These are phyloP conservation scores for Wickerhamiella infanticola DNA, from an alignment of 1,139 yeast genomes.

Conservation along the genomic window DNA sequence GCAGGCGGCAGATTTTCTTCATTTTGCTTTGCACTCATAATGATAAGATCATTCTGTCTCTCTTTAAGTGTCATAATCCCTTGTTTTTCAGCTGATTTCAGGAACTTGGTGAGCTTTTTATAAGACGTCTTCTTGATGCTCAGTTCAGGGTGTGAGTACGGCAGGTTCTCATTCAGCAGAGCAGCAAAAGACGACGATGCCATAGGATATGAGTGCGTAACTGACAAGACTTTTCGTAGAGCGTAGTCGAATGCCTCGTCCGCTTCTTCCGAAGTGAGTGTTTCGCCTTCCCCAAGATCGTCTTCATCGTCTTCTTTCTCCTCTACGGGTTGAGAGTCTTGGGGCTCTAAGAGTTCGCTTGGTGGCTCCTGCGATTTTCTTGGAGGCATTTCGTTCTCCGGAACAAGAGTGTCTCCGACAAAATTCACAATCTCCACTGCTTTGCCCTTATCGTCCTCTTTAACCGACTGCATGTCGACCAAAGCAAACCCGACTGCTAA, in stretches of 20 bases:
- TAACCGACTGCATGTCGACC: conserved; percentile 30
- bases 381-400: conserved; percentile 17
- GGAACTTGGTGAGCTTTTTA: conserved; percentile 75
- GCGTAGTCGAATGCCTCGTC: conserved; percentile 67
- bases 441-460: conserved; percentile 24
- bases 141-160: conserved; percentile 39
- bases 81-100: conserved; percentile 71
- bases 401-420: conserved; percentile 24
- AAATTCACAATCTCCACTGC: conserved; percentile 26
- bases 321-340: conserved; percentile 4
- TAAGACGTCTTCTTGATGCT: conserved; percentile 72
- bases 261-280: conserved; percentile 48
- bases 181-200: conserved; percentile 48
- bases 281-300: conserved; percentile 18
- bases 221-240: conserved; percentile 40
- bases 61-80: conserved; percentile 54
- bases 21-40: conserved; percentile 30
- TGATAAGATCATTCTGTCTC: conserved; percentile 52
- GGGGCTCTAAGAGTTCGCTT: not conserved
- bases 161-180: conserved; percentile 36
- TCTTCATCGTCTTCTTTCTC: not conserved
- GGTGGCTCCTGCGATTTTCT: conserved; percentile 7
- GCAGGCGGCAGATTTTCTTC: conserved; percentile 34
- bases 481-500: conserved; percentile 63
- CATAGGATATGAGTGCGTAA: conserved; percentile 36